These are phyloP conservation scores for Didymosphaeria variabile DNA, from an alignment of 2,329 filamentous ascomycete genomes.

Conservation along the genomic window DNA sequence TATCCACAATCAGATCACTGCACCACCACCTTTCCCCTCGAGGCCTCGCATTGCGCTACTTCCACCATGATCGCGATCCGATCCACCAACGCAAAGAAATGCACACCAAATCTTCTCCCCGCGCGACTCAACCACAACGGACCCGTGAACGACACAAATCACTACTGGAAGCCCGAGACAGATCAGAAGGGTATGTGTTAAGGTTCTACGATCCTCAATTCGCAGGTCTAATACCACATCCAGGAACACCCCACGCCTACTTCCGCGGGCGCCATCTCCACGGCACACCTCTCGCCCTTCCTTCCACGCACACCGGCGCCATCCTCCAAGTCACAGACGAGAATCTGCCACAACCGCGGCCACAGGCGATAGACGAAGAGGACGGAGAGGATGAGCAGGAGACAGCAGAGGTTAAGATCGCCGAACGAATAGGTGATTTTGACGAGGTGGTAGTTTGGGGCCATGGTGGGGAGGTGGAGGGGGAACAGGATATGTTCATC, in stretches of 20 bases:
- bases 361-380: conserved; percentile 6
- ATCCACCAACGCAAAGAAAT: conserved; percentile 46
- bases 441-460: conserved; percentile 83
- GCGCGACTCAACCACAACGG: conserved; percentile 84
- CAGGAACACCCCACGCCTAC: conserved; percentile 35
- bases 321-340: conserved; percentile 43
- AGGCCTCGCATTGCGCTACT: no score
- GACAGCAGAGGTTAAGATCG: conserved; percentile 46
- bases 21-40: not conserved
- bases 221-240: not conserved
- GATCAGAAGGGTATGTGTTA: conserved; percentile 35
- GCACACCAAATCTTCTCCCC: conserved; percentile 77
- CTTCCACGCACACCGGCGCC: conserved; percentile 72
- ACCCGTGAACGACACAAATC: conserved; percentile 67
- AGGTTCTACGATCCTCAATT: not conserved
- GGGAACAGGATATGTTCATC: conserved; percentile 72
- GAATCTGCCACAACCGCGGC: conserved; percentile 21
- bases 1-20: not conserved
- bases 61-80: conserved; percentile 57
- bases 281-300: conserved; percentile 72
- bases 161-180: conserved; percentile 74
- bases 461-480: conserved; percentile 73
- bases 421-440: conserved; percentile 74
- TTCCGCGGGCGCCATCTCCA: conserved; percentile 78
- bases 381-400: conserved; percentile 24